Base-by-base conservation (phyloP, 495 filamentous ascomycete species). In the Talaromyces liani region DNA sequence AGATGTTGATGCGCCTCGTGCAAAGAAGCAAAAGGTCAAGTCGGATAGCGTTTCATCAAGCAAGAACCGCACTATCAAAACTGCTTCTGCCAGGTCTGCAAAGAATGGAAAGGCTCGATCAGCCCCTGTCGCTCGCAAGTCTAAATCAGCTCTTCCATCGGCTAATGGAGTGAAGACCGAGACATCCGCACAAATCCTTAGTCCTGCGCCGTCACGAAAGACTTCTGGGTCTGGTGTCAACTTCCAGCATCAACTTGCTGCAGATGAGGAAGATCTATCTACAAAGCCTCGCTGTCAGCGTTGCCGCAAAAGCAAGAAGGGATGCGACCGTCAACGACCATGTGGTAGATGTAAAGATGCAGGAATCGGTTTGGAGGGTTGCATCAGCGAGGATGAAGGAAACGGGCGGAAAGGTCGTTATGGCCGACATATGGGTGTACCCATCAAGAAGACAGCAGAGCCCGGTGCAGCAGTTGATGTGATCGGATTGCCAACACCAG, bases 291-390 rank as follows among this genome's bases (percentile, higher is more conserved):
- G 94, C 66, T 98, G 94, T 81, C 94, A 98, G 72, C 90, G 94
- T 54, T 98, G 94, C 80, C 88, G 94, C 65, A 98, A 98, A 84
- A 97, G 93, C 73, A 98, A 98, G 83, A 98, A 98, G 77, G 94
- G 94, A 6, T 98, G 94, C 71, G 95, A 98, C 79, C 87, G 94
- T 61, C 92, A 97, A 70, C 87, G 94, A 47, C 94, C 94, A 10
- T 98, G 94, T 70, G 90, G 91, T 41, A 85, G 94, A 64, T 98
- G 94, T 85, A 91, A 91, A 71, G 94, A 98, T 77, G 94, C 95
- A 27, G 94, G 94, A 14, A 89, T 98, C 68, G 87, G 90, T 57
- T 84, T 91, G 60, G 93, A 98, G 47, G 88, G 91, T 57, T 98
- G 94, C 73, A 84, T 98, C 72, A 96, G 92, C 74, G 94, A 98